Base-by-base conservation (phyloP, 1,284 basidiomycete species). In the Apiotrichum montevideense region DNA sequence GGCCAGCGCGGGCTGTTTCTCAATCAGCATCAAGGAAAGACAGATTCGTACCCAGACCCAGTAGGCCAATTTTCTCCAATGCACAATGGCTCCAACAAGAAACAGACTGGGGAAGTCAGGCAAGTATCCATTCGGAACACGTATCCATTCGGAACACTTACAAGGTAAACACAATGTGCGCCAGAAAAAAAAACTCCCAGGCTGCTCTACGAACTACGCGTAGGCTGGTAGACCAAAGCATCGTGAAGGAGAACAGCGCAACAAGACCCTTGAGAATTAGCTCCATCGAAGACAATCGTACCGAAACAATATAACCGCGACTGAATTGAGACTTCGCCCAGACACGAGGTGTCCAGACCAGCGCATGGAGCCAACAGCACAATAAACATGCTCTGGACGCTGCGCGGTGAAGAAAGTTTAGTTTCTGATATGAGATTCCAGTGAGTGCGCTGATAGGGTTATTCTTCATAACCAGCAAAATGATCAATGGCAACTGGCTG, bases 171-270 rank as follows among this genome's bases (percentile, higher is more conserved):
- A 80, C 50, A 35, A 81, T 79, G 65, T 82, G 81, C 1, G 74
- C 65, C 41, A 81, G 59, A n/a, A 81, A 68, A 72, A 83, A 83
- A 62, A 79, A 76, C 64, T 82, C 81, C 67, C 80, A 83, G 37
- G 76, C 74, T 33, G 73, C 62, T 46, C 76, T 72, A 8, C 80
- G 70, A 35, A 77, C 45, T 10, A 78, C 70, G 11, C 72, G 64
- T 59, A 82, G 59, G 32, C 79, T 79, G 3, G 80, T 70, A 11
- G 79, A 58, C 51, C 76, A 76, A 5, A 81, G 74, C 48, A 81
- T 64, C 0, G 80, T 79, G 63, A 79, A 78, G 2, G 75, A 58
- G 9, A 68, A 61, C 5, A 74, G 47, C 13, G 70, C 71, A 35
- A 68, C 56, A 9, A 64, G 35, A 5, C 70, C 68, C 67, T 70